Evolutionary conservation across 306 rosid genomes (phyloP).

Genomic region (Gillenia trifoliata): DNA sequence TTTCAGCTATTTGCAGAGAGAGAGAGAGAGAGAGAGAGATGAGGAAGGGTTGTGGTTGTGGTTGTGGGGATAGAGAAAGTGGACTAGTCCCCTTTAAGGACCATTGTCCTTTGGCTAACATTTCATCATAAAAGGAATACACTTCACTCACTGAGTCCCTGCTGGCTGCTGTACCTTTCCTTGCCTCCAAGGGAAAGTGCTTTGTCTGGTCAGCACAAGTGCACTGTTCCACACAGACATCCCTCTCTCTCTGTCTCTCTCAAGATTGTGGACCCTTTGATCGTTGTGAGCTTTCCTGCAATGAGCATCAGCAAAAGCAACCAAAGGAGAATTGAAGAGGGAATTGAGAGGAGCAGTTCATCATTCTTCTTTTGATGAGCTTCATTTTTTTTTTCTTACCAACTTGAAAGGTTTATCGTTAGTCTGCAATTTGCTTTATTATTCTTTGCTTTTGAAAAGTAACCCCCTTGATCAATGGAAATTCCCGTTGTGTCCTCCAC

Average conservation of each 20-base stretch:
- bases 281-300: slow-evolving; percentile 39
- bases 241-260: slow-evolving; percentile 14
- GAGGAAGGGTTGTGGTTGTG: slow-evolving; percentile 7
- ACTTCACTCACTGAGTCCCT: slow-evolving; percentile 6
- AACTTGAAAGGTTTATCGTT: slow-evolving; percentile 41
- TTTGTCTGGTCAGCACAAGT: slow-evolving; percentile 46
- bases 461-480: slow-evolving; percentile 26
- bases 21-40: not conserved
- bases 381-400: slow-evolving; percentile 15
- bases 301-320: slow-evolving; percentile 25
- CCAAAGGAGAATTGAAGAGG: slow-evolving; percentile 9
- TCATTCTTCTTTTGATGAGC: slow-evolving; percentile 50
- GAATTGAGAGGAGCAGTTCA: slow-evolving; percentile 10
- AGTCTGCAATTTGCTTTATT: slow-evolving; percentile 35
- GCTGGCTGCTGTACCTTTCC: slow-evolving; percentile 18
- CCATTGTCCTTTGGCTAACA: slow-evolving; percentile 39
- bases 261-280: slow-evolving; percentile 35
- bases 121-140: slow-evolving; percentile 23
- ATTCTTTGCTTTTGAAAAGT: slow-evolving; percentile 38
- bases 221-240: slow-evolving; percentile 7
- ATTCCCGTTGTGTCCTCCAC: slow-evolving; percentile 33
- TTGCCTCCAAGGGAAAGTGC: slow-evolving; percentile 33
- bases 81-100: slow-evolving; percentile 37
- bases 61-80: slow-evolving; percentile 40
- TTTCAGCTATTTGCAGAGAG: slow-evolving; percentile 22